Percentiles rank a stretch among this genome's conserved stretches.
Conservation (phyloP, 148 eudicot species). For the Diospyros lotus region DNA sequence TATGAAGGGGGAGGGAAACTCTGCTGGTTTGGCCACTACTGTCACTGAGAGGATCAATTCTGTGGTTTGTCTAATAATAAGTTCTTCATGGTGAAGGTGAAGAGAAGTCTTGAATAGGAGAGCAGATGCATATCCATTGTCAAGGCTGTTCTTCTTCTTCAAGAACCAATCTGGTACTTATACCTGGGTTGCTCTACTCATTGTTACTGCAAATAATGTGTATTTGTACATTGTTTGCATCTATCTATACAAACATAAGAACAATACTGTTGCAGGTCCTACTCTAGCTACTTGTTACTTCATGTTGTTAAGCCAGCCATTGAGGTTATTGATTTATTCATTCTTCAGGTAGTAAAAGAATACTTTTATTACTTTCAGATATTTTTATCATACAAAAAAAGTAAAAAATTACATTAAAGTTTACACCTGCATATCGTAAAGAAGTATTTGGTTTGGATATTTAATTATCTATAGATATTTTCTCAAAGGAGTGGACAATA, state of each 20-base stretch:
- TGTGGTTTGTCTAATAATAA: not conserved
- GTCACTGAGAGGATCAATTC: slow-evolving; percentile 31
- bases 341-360: too few species aligned
- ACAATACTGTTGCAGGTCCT: not conserved
- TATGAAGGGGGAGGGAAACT: slow-evolving; percentile 26
- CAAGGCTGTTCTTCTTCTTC: not conserved
- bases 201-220: not conserved
- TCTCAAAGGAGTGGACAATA: too few species aligned
- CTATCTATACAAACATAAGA: not conserved
- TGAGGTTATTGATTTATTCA: too few species aligned
- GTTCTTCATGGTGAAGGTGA: not conserved
- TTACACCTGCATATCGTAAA: too few species aligned
- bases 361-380: too few species aligned
- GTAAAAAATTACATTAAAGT: too few species aligned
- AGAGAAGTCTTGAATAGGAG: not conserved
- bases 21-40: slow-evolving; percentile 58
- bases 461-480: too few species aligned
- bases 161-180: not conserved
- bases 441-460: too few species aligned
- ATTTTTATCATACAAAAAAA: too few species aligned
- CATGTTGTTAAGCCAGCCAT: too few species aligned
- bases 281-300: too few species aligned
- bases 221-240: not conserved
- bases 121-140: not conserved
- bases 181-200: not conserved